Percentiles rank a stretch among this genome's conserved stretches.
phyloP scores from a whole-genome alignment of 202 grass and related monocot genomes.

The Elaeis oleifera region DNA sequence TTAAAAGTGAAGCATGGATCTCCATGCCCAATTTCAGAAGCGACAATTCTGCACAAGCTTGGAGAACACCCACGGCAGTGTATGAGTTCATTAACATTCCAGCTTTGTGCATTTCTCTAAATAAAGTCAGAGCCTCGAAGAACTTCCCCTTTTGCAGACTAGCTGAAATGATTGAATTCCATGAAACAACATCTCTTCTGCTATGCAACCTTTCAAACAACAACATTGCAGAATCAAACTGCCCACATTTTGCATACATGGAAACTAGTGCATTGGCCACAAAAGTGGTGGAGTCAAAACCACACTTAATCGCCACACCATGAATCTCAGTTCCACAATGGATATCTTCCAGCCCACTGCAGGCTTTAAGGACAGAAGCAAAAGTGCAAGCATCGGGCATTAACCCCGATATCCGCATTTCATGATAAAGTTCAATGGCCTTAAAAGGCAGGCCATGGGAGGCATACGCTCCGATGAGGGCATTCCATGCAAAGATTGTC shows the following conservation, averaged over 20 bases:
- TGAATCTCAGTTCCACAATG: conserved; percentile 49
- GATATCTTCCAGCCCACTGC: conserved; percentile 27
- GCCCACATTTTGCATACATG: conserved; percentile 73
- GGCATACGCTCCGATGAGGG: conserved; percentile 63
- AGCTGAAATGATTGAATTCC: conserved; percentile 71
- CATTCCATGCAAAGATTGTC: conserved; percentile 83
- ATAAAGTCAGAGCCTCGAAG: conserved; percentile 49
- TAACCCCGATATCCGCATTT: conserved; percentile 34
- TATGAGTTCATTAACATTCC: conserved; percentile 58
- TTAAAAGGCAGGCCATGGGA: conserved; percentile 18
- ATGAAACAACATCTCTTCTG: conserved; percentile 51
- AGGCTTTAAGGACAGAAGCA: conserved; percentile 72
- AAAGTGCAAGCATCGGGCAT: conserved; percentile 69
- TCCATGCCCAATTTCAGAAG: conserved; percentile 53
- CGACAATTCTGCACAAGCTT: conserved; percentile 62
- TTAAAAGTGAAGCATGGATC: conserved; percentile 59
- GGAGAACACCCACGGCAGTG: conserved; percentile 49
- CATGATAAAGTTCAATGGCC: conserved; percentile 36
- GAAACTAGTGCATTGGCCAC: conserved; percentile 68
- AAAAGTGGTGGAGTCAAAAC: conserved; percentile 36
- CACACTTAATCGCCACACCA: conserved; percentile 43
- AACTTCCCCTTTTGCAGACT: conserved; percentile 59
- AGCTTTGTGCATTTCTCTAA: conserved; percentile 52
- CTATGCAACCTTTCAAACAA: conserved; percentile 49
- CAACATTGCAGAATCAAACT: conserved; percentile 42